Base-by-base conservation (phyloP, 306 rosid genomes). In the Rosa multiflora region DNA sequence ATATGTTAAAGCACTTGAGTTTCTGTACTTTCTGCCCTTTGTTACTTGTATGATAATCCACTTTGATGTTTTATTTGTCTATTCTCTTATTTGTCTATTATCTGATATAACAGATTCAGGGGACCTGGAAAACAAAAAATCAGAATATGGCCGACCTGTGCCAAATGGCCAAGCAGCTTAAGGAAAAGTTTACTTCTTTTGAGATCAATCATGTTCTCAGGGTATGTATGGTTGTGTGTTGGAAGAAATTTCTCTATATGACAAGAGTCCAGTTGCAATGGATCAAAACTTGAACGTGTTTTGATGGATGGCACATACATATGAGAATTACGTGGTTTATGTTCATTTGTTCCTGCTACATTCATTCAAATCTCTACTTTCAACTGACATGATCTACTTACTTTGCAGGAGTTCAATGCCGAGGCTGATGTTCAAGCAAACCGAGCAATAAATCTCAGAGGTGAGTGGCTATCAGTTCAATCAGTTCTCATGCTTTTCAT, bases 381-480 rank as follows among this genome's bases (percentile, higher is more conserved):
- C 43, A 42, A 72, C 39, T 42, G 74, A 67, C 47, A 59, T 66
- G 51, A 71, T 62, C 55, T 58, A 70, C 78, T 81, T 29, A 74
- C 79, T 74, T 78, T 82, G 68, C 80, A 93, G 98, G 94, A 90
- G 79, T 86, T 35, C 75, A 95, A 95, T 86, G 74, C 87, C 0
- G 91, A 88, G 39, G 99, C 99, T 47, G 98, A 93, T 80, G 90
- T 72, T 69, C 90, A 85, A 87, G 98, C 99, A 39, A 92, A 93
- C 83, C 64, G 72, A 55, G 98, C 90, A 53, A 10, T 84, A 82
- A 51, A 81, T 85, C 94, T 90, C 64, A 72, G 13, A 73, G 97
- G 97, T 92, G 61, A 86, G 87, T 69, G 48, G 63, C 52, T 76
- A 79, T 40, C 15, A 9, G 80, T 73, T 75, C 59, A 53, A 55